Conservation (phyloP, 2,329 filamentous ascomycete species). For the Curvularia sp. region DNA sequence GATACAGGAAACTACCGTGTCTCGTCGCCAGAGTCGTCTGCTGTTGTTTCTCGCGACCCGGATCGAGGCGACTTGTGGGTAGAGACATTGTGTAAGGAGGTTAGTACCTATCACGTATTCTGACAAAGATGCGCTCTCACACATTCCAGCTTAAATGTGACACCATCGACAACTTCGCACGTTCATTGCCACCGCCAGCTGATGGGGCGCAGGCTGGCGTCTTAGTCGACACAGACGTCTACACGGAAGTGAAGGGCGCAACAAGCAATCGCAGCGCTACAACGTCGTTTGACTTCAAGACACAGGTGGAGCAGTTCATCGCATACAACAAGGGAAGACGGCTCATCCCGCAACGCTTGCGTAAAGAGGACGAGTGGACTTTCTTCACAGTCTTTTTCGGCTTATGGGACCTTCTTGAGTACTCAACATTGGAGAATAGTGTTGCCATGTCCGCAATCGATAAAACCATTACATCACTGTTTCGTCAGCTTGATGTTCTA, state of each 20-base stretch:
- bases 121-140: conserved; percentile 23
- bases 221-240: conserved; percentile 43
- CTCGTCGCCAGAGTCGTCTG: conserved; percentile 36
- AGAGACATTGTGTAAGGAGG: conserved; percentile 49
- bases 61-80: conserved; percentile 47
- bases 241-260: conserved; percentile 32
- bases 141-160: conserved; percentile 45
- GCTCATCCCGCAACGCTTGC: conserved; percentile 28
- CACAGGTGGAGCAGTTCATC: conserved; percentile 49
- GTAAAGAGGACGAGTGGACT: conserved; percentile 38
- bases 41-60: conserved; percentile 35
- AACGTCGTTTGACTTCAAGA: conserved; percentile 45
- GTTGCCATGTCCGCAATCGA: conserved; percentile 42
- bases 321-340: conserved; percentile 32
- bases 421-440: conserved; percentile 37
- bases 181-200: conserved; percentile 35
- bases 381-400: conserved; percentile 50
- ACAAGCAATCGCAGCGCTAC: conserved; percentile 28
- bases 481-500: conserved; percentile 45
- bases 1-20: conserved; percentile 48
- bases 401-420: conserved; percentile 49
- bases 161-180: conserved; percentile 49
- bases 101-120: conserved; percentile 35
- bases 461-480: conserved; percentile 44
- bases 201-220: conserved; percentile 34